Conservation (phyloP, 2,329 filamentous ascomycete genomes). For the Tolypocladium ovalisporum region DNA sequence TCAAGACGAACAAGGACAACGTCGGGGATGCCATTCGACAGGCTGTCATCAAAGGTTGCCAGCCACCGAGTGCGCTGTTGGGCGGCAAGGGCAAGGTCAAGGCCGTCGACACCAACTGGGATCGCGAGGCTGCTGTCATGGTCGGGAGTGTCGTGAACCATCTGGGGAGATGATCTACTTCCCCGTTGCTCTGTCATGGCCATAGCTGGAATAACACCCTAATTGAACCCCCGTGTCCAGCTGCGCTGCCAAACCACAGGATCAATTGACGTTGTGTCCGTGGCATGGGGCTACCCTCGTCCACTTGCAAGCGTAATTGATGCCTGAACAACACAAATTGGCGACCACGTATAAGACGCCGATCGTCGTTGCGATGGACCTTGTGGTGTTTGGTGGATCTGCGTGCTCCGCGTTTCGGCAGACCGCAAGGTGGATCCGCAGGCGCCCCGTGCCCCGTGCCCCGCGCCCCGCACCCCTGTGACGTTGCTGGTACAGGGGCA, state of each 20-base stretch:
- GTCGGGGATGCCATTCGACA: slow-evolving; percentile 71
- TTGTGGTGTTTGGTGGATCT: background rate
- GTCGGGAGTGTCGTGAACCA: slow-evolving; percentile 66
- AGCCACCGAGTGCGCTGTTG: slow-evolving; percentile 47
- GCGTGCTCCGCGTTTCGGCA: background rate
- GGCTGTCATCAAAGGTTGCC: slow-evolving; percentile 70
- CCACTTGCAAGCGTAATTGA: no score
- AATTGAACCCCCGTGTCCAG: background rate
- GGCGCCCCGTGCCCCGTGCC: background rate
- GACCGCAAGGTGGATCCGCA: background rate
- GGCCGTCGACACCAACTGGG: slow-evolving; percentile 52
- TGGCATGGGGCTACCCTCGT: no score
- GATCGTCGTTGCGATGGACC: background rate
- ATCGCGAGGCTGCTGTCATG: slow-evolving; percentile 91
- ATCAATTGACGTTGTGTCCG: background rate
- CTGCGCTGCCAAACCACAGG: background rate
- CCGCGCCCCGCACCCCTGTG: background rate
- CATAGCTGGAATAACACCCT: background rate
- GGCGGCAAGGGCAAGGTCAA: slow-evolving; percentile 32
- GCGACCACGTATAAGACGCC: background rate
- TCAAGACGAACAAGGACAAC: slow-evolving; percentile 62
- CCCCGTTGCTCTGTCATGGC: background rate
- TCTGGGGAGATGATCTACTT: slow-evolving; percentile 26
- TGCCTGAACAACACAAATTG: background rate
- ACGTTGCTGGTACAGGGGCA: background rate